Evolutionary conservation across 306 rosid genomes (phyloP).

Genomic region (Mucuna pruriens): DNA sequence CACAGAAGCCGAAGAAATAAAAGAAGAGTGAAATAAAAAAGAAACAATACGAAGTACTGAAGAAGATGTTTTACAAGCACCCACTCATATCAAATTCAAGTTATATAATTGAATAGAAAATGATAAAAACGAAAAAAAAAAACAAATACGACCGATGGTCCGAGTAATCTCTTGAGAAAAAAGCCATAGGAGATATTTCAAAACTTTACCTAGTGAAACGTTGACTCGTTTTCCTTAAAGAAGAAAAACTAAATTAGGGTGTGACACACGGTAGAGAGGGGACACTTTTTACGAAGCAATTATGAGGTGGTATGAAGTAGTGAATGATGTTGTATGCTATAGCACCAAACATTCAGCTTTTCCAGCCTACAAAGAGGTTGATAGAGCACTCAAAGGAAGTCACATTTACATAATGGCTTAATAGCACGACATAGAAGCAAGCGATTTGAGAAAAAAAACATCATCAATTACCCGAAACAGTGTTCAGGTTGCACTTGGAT

Average conservation of each 20-base stretch:
- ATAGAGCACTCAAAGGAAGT: slow-evolving; percentile 38
- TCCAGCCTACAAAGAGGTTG: slow-evolving; percentile 16
- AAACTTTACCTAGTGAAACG: slow-evolving; percentile 33
- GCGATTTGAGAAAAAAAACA: not conserved
- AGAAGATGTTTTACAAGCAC: not conserved
- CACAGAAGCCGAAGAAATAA: not conserved
- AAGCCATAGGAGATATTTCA: not conserved
- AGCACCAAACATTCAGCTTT: slow-evolving; percentile 35
- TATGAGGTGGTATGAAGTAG: slow-evolving; percentile 26
- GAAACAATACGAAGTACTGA: not conserved
- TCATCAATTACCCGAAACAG: slow-evolving; percentile 1
- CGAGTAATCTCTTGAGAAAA: not conserved
- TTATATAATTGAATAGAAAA: not conserved
- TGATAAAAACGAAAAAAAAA: not conserved
- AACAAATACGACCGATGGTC: not conserved
- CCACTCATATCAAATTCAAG: not conserved
- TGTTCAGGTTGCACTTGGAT: not conserved
- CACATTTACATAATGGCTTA: slow-evolving; percentile 22
- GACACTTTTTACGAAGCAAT: slow-evolving; percentile 40
- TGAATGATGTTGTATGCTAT: slow-evolving; percentile 32
- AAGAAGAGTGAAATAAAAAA: not conserved
- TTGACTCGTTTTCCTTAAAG: not conserved
- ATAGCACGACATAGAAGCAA: slow-evolving; percentile 11
- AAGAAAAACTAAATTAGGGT: slow-evolving; percentile 20
- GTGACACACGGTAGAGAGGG: slow-evolving; percentile 7